Evolutionary conservation across 2,329 filamentous ascomycete species (phyloP).

Genomic region (Colletotrichum horii): DNA sequence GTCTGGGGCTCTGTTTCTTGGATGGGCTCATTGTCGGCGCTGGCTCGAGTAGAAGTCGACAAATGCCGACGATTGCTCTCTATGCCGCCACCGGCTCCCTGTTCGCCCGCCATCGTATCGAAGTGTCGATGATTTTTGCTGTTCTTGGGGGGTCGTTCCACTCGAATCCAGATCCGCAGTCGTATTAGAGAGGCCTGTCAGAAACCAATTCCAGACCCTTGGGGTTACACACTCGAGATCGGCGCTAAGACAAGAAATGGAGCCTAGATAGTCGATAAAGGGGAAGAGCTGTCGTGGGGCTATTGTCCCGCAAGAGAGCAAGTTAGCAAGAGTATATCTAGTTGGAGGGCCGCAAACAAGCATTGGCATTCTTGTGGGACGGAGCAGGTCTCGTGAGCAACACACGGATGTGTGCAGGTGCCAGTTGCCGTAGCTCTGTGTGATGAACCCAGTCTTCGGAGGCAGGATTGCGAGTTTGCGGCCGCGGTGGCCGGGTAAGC

Average conservation of each 20-base stretch:
- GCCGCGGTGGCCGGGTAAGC: neutral
- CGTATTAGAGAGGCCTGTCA: neutral
- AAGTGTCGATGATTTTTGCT: neutral
- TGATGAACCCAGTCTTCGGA: neutral
- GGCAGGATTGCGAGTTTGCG: neutral
- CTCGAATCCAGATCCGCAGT: neutral
- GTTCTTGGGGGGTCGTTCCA: neutral
- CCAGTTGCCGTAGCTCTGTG: conserved; percentile 1
- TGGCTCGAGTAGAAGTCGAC: conserved; percentile 45
- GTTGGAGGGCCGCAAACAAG: conserved; percentile 7
- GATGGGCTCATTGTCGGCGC: conserved; percentile 47
- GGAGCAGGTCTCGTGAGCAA: conserved; percentile 15
- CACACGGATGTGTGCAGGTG: conserved; percentile 15
- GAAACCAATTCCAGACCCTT: neutral
- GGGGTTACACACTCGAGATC: conserved; percentile 1
- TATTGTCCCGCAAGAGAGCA: neutral
- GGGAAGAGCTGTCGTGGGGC: neutral
- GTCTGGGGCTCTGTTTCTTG: conserved; percentile 47
- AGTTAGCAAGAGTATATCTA: conserved; percentile 22
- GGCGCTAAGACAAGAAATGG: neutral
- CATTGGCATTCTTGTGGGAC: conserved; percentile 1
- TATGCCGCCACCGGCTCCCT: conserved; percentile 48
- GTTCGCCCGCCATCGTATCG: conserved; percentile 46
- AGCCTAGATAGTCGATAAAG: neutral
- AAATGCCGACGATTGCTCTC: conserved; percentile 37